Base-by-base conservation (phyloP, 2,329 filamentous ascomycete species). In the Sarocladium oryzae region DNA sequence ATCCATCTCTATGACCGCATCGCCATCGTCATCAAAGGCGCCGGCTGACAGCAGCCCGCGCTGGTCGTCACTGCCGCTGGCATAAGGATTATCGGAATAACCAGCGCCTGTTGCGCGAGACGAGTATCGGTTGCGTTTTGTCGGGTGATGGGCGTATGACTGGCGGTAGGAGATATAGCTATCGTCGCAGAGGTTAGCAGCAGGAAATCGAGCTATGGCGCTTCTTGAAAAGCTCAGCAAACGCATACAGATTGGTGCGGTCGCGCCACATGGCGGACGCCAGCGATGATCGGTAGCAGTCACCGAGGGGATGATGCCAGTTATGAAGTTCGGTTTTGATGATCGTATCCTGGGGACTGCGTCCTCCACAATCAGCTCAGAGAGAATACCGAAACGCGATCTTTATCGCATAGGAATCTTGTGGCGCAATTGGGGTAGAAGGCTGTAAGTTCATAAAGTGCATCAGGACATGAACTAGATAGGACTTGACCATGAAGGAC, bases 91-190 rank as follows among this genome's bases (percentile, higher is more conserved):
- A 57, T 85, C 81, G 56, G 75, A 75, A 65, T 82, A 82, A 69
- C 77, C 79, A 60, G 75, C 69, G 52, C 75, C 71, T 52, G 79
- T 71, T 20, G 63, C 59, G 55, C 66, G 63, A 49, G 66, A 69
- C 54, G 77, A 73, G 72, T 86, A 87, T 61, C 85, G 85, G 58
- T 84, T 82, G 71, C 90, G 89, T 72, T 95, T 91, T 55, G 84
- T 81, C 51, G 93, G 93, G 67, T 96, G 91, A 70, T 97, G 93
- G 62, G 90, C 84, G 72, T 96, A 97, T 63, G 92, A 97, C 75
- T 99, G 93, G 64, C 93, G 91, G 78, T 97, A 99, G 70, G 93
- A 97, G 68, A 99, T 93, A 70, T 95, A 99, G 67, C 92, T 96
- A 26, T 6, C 2, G 21, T 33, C 43, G 10, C 10, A 20, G 26